These are phyloP conservation scores for Neonectria magnoliae DNA, from an alignment of 2,329 filamentous ascomycete species.

Conservation along the genomic window DNA sequence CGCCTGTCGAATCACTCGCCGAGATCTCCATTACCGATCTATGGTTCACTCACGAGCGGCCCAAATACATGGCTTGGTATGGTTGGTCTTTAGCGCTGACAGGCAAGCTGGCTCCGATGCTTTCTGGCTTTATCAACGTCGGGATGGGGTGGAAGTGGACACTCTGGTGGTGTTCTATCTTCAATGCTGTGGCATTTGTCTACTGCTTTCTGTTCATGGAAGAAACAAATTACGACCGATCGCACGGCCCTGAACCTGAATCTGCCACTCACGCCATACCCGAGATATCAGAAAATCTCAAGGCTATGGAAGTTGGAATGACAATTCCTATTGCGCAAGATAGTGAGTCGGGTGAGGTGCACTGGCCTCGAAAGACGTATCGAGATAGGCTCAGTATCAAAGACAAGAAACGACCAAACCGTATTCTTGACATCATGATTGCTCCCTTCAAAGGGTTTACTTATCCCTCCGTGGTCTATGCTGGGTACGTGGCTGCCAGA, in stretches of 20 bases:
- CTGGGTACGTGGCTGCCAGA: conserved; percentile 23
- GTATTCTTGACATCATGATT: conserved; percentile 49
- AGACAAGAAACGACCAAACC: conserved; percentile 51
- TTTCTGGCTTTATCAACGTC: conserved; percentile 47
- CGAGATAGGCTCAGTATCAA: conserved; percentile 45
- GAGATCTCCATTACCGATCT: conserved; percentile 45
- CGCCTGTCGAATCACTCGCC: conserved; percentile 43
- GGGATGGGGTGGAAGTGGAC: conserved; percentile 46
- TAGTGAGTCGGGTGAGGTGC: conserved; percentile 43
- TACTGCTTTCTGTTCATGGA: conserved; percentile 62
- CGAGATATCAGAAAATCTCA: not conserved
- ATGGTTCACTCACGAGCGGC: conserved; percentile 44
- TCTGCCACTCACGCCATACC: not conserved
- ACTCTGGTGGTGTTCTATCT: conserved; percentile 47
- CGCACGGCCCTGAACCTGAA: conserved; percentile 8
- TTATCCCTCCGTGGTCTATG: conserved; percentile 49
- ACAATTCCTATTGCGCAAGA: conserved; percentile 1
- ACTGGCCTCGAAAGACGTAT: conserved; percentile 50
- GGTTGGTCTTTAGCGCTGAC: conserved; percentile 41
- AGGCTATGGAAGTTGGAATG: not conserved
- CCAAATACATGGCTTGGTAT: conserved; percentile 43
- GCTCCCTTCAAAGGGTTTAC: conserved; percentile 45
- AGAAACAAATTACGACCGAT: conserved; percentile 59
- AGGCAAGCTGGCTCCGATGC: conserved; percentile 47
- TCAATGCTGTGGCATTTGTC: conserved; percentile 42